These are phyloP conservation scores for Vigna hirtella DNA, from an alignment of 306 rosid genomes.

Conservation along the genomic window DNA sequence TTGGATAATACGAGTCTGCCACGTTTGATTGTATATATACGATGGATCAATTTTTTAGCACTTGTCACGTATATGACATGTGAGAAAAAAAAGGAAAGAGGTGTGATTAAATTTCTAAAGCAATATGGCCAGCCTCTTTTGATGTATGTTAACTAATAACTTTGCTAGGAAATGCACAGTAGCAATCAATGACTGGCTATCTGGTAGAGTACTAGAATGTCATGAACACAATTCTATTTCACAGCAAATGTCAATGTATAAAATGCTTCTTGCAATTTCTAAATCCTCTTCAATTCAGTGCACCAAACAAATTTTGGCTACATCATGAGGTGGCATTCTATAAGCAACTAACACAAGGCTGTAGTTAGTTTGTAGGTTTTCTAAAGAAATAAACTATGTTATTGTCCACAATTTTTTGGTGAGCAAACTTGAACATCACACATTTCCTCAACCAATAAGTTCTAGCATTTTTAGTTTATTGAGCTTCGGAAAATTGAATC, in stretches of 20 bases:
- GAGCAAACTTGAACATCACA: neutral
- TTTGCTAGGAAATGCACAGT: neutral
- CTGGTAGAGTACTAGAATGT: neutral
- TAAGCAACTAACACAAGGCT: neutral
- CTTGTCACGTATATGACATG: neutral
- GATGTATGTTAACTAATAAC: neutral
- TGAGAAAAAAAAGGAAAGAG: neutral
- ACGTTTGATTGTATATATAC: slow-evolving; percentile 9
- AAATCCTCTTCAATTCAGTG: neutral
- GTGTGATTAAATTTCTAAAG: neutral
- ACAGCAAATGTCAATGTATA: neutral
- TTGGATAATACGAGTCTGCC: neutral
- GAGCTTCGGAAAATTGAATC: neutral
- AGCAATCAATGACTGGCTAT: neutral
- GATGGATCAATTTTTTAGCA: neutral
- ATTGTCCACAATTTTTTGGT: neutral
- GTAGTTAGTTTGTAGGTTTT: neutral
- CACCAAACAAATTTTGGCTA: neutral
- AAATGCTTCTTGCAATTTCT: neutral
- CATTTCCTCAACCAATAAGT: neutral
- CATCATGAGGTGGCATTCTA: neutral
- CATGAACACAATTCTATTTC: slow-evolving; percentile 3
- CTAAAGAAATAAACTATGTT: neutral
- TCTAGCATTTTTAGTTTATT: neutral
- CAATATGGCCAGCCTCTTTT: neutral